Percentiles rank a stretch among this genome's conserved stretches.
These are phyloP conservation scores for Saccharum hybrid DNA, from an alignment of 202 grass and related monocot genomes.

Conservation along the genomic window DNA sequence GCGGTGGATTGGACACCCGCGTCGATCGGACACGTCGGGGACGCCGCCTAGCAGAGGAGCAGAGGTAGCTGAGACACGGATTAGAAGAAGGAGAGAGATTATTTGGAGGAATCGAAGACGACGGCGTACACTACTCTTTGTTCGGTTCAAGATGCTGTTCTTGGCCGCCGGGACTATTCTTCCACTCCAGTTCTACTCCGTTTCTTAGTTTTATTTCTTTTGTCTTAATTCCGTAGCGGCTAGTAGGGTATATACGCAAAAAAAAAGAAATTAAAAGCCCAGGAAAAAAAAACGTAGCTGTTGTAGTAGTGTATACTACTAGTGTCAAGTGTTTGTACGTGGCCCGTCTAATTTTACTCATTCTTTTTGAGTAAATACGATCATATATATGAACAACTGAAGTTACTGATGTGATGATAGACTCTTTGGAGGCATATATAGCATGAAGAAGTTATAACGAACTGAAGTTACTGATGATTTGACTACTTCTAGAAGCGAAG, in stretches of 20 bases:
- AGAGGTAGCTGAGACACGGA: slow-evolving; percentile 32
- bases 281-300: not conserved
- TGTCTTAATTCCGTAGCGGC: slow-evolving; percentile 33
- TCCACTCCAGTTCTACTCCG: slow-evolving; percentile 53
- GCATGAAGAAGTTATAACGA: not conserved
- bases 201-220: not conserved
- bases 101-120: slow-evolving; percentile 38
- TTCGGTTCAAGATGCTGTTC: slow-evolving; percentile 16
- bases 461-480: not conserved
- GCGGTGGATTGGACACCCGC: not conserved
- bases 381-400: not conserved
- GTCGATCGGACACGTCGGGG: slow-evolving; percentile 4
- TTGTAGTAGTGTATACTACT: slow-evolving; percentile 16
- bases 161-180: slow-evolving; percentile 31
- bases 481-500: not conserved
- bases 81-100: slow-evolving; percentile 55
- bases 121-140: slow-evolving; percentile 1
- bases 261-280: not conserved
- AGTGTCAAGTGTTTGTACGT: slow-evolving; percentile 36
- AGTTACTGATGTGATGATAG: not conserved
- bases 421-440: no score
- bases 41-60: slow-evolving; percentile 35
- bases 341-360: slow-evolving; percentile 52
- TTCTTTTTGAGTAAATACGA: slow-evolving; percentile 42
- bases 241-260: slow-evolving; percentile 37